These are phyloP conservation scores for Coriaria nepalensis DNA, from an alignment of 306 rosid species.

Conservation along the genomic window DNA sequence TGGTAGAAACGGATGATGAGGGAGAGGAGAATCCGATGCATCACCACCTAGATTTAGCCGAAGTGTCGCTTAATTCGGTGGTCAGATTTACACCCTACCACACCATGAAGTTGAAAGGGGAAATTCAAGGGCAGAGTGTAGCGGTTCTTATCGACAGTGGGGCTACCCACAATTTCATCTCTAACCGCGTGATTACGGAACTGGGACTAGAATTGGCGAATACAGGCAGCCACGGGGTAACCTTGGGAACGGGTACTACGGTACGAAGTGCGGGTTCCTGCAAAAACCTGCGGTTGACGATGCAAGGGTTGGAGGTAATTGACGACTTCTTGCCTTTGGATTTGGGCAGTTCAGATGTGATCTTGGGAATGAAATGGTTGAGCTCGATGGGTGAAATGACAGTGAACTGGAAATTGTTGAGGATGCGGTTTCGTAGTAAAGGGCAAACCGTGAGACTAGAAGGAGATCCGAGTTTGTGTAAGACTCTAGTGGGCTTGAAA, in stretches of 20 bases:
- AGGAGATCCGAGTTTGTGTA: too few relatives aligned
- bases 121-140: background rate
- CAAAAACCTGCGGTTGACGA: background rate
- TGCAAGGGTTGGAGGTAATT: background rate
- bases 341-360: slow-evolving; percentile 2
- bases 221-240: background rate
- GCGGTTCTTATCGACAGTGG: background rate
- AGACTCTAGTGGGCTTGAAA: too few relatives aligned
- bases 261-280: background rate
- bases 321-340: background rate
- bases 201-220: background rate
- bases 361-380: background rate
- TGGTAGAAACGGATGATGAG: too few relatives aligned
- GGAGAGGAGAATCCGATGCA: too few relatives aligned
- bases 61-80: background rate
- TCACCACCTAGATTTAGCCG: too few relatives aligned
- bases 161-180: slow-evolving; percentile 6
- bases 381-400: too few relatives aligned
- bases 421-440: background rate
- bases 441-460: background rate
- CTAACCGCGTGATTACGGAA: background rate
- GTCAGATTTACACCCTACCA: background rate
- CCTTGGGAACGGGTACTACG: background rate
- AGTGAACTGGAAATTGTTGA: too few relatives aligned
- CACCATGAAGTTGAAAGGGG: background rate